phyloP scores from a whole-genome alignment of 139 green algal species.

The Pseudopediastrum boryanum region DNA sequence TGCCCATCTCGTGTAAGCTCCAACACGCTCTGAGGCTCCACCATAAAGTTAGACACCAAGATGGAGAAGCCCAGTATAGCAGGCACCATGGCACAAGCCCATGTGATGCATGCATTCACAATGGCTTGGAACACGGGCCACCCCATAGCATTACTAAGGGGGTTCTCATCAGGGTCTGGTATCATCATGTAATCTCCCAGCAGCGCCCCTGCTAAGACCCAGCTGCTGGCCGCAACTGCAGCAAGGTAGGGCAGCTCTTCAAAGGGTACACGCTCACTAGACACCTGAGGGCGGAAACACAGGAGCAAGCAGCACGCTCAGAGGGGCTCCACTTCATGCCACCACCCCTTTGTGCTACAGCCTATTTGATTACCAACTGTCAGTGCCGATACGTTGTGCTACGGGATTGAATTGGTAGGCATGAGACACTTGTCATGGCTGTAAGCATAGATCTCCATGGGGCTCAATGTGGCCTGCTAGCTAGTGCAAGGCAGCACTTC shows the following conservation, averaged over 20 bases:
- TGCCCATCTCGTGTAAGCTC: constrained; percentile 14
- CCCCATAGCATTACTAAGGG: constrained; percentile 29
- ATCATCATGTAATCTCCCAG: constrained; percentile 34
- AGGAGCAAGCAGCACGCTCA: neutral
- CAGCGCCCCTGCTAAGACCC: constrained; percentile 20
- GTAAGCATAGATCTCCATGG: too few relatives aligned
- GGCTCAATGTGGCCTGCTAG: too few relatives aligned
- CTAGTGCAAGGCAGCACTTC: too few relatives aligned
- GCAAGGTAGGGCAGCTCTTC: constrained; percentile 7
- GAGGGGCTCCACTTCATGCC: too few relatives aligned
- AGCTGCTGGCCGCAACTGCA: constrained; percentile 3
- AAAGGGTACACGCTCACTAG: neutral
- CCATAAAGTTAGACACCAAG: constrained; percentile 27
- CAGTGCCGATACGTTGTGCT: too few relatives aligned
- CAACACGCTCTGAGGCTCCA: constrained; percentile 20
- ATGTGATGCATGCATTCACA: constrained; percentile 36
- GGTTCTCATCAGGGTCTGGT: constrained; percentile 27
- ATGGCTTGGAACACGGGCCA: constrained; percentile 35
- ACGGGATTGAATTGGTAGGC: too few relatives aligned
- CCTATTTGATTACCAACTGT: too few relatives aligned
- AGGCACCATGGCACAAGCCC: constrained; percentile 32
- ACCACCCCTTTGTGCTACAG: neutral
- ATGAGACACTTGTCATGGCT: too few relatives aligned
- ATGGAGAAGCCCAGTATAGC: constrained; percentile 29
- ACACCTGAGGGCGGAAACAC: neutral